Conservation (phyloP, 208 protist species). For the Phytomonas francai region DNA sequence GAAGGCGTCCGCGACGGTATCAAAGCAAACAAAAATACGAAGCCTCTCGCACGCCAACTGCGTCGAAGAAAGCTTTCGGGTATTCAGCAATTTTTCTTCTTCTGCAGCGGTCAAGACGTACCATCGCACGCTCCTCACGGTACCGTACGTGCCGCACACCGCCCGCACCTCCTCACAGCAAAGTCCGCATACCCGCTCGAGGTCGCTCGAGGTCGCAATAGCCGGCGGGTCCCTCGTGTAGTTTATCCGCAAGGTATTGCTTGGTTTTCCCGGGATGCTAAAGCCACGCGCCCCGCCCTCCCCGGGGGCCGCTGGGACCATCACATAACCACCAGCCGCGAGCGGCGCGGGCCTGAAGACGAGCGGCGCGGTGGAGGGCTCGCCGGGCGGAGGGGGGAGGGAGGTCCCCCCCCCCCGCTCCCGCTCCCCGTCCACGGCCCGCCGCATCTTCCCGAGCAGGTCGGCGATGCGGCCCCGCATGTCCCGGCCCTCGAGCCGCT, state of each 20-base stretch:
- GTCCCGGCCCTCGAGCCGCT: slow-evolving; percentile 48
- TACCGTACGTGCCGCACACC: slow-evolving; percentile 42
- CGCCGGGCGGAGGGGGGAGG: neutral
- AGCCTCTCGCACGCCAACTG: slow-evolving; percentile 27
- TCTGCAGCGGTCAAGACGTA: slow-evolving; percentile 20
- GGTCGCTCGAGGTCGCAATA: neutral
- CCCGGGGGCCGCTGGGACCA: slow-evolving; percentile 14
- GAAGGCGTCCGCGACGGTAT: slow-evolving; percentile 76
- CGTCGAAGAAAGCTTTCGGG: neutral
- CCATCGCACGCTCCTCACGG: slow-evolving; percentile 42
- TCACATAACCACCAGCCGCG: slow-evolving; percentile 65
- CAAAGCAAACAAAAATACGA: slow-evolving; percentile 76
- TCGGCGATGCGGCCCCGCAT: slow-evolving; percentile 43
- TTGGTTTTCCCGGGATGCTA: slow-evolving; percentile 48
- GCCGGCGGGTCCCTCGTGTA: slow-evolving; percentile 24
- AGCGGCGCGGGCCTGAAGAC: slow-evolving; percentile 50
- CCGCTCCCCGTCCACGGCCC: neutral
- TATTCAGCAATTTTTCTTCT: slow-evolving; percentile 9
- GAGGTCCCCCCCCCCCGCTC: neutral
- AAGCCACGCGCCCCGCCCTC: slow-evolving; percentile 1
- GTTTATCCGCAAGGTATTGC: slow-evolving; percentile 66
- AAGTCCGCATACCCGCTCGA: slow-evolving; percentile 12
- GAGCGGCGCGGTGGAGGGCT: slow-evolving; percentile 24
- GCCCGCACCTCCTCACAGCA: slow-evolving; percentile 29
- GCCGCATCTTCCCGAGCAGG: slow-evolving; percentile 49